A percentile compares a stretch with the other conserved stretches of the same genome.
Evolutionary conservation across 73 alveolate genomes (phyloP).

Genomic region (Tetrahymena malaccensis): DNA sequence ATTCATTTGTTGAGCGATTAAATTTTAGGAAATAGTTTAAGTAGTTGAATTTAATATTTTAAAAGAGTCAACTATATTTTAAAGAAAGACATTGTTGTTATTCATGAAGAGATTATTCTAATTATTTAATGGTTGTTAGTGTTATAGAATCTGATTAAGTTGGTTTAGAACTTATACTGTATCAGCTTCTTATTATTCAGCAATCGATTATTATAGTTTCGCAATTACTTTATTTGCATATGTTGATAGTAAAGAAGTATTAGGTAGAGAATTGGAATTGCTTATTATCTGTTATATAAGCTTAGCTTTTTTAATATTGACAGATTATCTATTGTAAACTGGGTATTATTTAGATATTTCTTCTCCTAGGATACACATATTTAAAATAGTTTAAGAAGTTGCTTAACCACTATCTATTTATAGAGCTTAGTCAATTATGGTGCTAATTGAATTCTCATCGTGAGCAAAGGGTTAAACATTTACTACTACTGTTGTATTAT

Average conservation of each 20-base stretch:
- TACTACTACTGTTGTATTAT: neutral
- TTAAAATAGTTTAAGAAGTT: neutral
- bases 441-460: neutral
- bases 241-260: too few relatives aligned
- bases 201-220: too few relatives aligned
- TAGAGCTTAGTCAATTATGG: neutral
- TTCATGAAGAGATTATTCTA: too few relatives aligned
- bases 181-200: too few relatives aligned
- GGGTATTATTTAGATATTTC: neutral
- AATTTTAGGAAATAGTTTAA: neutral
- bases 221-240: too few relatives aligned
- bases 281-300: too few relatives aligned
- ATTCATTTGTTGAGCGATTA: neutral
- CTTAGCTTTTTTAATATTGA: too few relatives aligned
- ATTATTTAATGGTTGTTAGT: too few relatives aligned
- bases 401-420: neutral
- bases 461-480: neutral
- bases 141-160: too few relatives aligned
- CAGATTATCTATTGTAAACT: too few relatives aligned
- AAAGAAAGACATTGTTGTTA: neutral
- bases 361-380: neutral
- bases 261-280: too few relatives aligned
- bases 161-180: neutral
- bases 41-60: neutral
- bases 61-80: neutral